phyloP scores from a whole-genome alignment of 208 protist genomes.

The Acanthamoeba divionensis region DNA sequence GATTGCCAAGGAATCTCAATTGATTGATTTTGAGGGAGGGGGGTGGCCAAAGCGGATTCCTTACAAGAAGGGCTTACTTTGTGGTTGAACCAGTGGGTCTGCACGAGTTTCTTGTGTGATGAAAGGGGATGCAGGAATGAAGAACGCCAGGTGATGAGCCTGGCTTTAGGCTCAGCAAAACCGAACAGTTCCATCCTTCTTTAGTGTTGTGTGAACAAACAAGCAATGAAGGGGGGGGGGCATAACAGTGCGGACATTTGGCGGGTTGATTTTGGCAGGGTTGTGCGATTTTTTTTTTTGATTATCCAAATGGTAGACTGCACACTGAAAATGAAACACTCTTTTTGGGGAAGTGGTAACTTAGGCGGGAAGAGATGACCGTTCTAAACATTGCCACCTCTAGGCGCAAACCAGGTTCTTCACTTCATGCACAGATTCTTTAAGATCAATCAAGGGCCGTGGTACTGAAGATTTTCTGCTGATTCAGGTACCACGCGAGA shows the following conservation, averaged over 20 bases:
- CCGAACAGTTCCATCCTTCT: constrained; percentile 12
- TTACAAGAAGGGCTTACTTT: background rate
- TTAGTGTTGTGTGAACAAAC: background rate
- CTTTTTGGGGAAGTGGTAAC: too few relatives aligned
- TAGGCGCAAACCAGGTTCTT: too few relatives aligned
- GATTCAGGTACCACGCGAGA: too few relatives aligned
- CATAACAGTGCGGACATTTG: background rate
- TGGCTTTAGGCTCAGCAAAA: background rate
- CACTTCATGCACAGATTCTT: too few relatives aligned
- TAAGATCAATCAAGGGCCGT: too few relatives aligned
- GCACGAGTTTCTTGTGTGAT: background rate
- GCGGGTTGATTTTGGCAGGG: background rate
- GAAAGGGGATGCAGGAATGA: background rate
- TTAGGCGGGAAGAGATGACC: too few relatives aligned
- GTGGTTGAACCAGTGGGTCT: constrained; percentile 51
- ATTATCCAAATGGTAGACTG: background rate
- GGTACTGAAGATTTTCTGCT: too few relatives aligned
- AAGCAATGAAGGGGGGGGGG: background rate
- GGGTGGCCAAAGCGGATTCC: background rate
- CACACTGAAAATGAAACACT: background rate
- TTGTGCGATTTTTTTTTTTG: background rate
- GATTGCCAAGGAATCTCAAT: too few relatives aligned
- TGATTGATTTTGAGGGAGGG: too few relatives aligned
- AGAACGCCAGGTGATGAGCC: background rate
- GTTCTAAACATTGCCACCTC: too few relatives aligned